These are phyloP conservation scores for Mangifera indica DNA, from an alignment of 345 rosid species.

Conservation along the genomic window DNA sequence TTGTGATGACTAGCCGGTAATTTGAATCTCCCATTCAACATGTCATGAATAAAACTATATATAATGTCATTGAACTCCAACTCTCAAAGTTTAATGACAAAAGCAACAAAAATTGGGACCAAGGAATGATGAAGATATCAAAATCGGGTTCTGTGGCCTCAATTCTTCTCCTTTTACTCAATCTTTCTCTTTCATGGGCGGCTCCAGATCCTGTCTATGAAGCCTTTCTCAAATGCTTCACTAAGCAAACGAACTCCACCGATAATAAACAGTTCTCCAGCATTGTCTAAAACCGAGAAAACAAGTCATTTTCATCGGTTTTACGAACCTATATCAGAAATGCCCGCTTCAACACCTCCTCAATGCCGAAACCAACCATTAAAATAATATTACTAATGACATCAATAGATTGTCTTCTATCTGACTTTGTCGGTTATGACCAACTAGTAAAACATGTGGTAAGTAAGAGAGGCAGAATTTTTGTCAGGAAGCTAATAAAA, in stretches of 20 bases:
- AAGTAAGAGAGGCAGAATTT: too few relatives aligned
- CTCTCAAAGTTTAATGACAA: not conserved
- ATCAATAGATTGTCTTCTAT: too few relatives aligned
- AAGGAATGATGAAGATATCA: not conserved
- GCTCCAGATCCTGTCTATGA: not conserved
- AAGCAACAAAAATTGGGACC: not conserved
- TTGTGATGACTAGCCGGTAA: too few relatives aligned
- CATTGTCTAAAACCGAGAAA: conserved; percentile 35
- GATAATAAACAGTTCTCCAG: not conserved
- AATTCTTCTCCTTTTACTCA: not conserved
- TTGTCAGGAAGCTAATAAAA: too few relatives aligned
- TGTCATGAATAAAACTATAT: too few relatives aligned
- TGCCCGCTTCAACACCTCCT: conserved; percentile 37
- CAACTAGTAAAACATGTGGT: too few relatives aligned
- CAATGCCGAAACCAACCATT: conserved; percentile 55
- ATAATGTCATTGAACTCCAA: too few relatives aligned
- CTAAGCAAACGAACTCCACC: not conserved
- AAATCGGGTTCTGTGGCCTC: not conserved
- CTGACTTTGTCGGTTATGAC: too few relatives aligned
- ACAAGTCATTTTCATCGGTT: conserved; percentile 40
- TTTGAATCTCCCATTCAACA: too few relatives aligned
- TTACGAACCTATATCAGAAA: conserved; percentile 53
- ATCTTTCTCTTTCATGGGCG: not conserved
- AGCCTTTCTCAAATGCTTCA: not conserved
- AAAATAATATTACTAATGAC: too few relatives aligned